These are phyloP conservation scores for Porpolomopsis calyptriformis DNA, from an alignment of 768 basidiomycete genomes.

Conservation along the genomic window DNA sequence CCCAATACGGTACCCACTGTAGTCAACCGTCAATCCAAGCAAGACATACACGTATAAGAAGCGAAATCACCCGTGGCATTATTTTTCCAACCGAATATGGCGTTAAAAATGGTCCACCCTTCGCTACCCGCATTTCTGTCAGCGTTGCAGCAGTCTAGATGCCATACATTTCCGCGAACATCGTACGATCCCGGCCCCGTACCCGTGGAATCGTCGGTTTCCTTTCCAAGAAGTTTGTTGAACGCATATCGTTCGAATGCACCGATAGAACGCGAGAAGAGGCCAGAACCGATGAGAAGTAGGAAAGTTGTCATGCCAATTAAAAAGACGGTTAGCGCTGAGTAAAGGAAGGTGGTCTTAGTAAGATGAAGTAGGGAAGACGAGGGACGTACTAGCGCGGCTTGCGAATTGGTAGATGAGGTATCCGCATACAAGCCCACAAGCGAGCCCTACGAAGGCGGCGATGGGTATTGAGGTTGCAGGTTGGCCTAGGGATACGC, in stretches of 20 bases:
- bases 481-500: conserved; percentile 76
- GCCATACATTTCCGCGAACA: conserved; percentile 81
- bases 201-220: conserved; percentile 57
- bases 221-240: conserved; percentile 56
- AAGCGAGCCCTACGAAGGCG: conserved; percentile 73
- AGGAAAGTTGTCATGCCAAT: conserved; percentile 86
- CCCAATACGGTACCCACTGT: conserved; percentile 68
- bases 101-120: conserved; percentile 77
- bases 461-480: conserved; percentile 86
- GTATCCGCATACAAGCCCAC: conserved; percentile 64
- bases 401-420: conserved; percentile 74
- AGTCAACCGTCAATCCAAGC: conserved; percentile 1
- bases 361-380: neutral
- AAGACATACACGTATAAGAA: neutral
- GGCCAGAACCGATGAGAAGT: conserved; percentile 87
- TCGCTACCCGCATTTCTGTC: conserved; percentile 36
- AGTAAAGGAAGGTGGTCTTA: neutral
- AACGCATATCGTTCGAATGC: conserved; percentile 63
- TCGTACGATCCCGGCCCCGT: conserved; percentile 79
- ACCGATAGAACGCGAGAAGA: conserved; percentile 74
- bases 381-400: conserved; percentile 43
- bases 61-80: conserved; percentile 46
- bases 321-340: conserved; percentile 79
- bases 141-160: conserved; percentile 71
- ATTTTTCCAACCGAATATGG: conserved; percentile 85